A percentile compares a stretch with the other conserved stretches of the same genome.
These are phyloP conservation scores for Penicillium rolfsii DNA, from an alignment of 2,329 filamentous ascomycete species.

Conservation along the genomic window DNA sequence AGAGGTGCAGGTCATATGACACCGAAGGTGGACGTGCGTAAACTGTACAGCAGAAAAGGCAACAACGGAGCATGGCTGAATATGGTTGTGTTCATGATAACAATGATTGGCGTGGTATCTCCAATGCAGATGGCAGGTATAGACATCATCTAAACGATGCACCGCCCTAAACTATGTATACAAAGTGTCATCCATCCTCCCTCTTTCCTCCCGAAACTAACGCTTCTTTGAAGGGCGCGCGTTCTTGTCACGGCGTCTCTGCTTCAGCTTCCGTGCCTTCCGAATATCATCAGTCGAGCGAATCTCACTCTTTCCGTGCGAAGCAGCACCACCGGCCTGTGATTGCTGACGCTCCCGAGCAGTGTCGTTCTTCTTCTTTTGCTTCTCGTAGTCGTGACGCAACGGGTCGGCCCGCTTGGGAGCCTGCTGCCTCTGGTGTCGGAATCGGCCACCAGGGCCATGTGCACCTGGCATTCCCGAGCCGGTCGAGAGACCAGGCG, in stretches of 20 bases:
- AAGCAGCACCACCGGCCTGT: slow-evolving; percentile 42
- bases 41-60: neutral
- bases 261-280: slow-evolving; percentile 76
- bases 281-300: slow-evolving; percentile 82
- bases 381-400: slow-evolving; percentile 84
- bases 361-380: slow-evolving; percentile 86
- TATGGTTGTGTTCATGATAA: slow-evolving; percentile 4
- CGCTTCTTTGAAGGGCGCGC: slow-evolving; percentile 73
- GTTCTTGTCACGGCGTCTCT: slow-evolving; percentile 83
- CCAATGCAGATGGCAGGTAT: slow-evolving; percentile 21
- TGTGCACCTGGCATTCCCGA: slow-evolving; percentile 32
- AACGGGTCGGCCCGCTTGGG: slow-evolving; percentile 93
- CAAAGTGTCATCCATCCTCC: neutral
- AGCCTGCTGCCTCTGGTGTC: slow-evolving; percentile 83
- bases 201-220: neutral
- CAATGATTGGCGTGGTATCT: slow-evolving; percentile 21
- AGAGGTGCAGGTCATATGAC: neutral
- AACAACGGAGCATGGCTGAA: neutral
- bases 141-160: slow-evolving; percentile 3
- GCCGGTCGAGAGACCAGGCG: slow-evolving; percentile 41
- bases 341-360: slow-evolving; percentile 69
- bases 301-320: slow-evolving; percentile 76
- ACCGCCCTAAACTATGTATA: neutral
- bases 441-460: slow-evolving; percentile 63
- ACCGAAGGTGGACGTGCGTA: neutral